A percentile compares a stretch with the other conserved stretches of the same genome.
These are phyloP conservation scores for Colletotrichum tamarilloi DNA, from an alignment of 2,329 filamentous ascomycete genomes.

Conservation along the genomic window DNA sequence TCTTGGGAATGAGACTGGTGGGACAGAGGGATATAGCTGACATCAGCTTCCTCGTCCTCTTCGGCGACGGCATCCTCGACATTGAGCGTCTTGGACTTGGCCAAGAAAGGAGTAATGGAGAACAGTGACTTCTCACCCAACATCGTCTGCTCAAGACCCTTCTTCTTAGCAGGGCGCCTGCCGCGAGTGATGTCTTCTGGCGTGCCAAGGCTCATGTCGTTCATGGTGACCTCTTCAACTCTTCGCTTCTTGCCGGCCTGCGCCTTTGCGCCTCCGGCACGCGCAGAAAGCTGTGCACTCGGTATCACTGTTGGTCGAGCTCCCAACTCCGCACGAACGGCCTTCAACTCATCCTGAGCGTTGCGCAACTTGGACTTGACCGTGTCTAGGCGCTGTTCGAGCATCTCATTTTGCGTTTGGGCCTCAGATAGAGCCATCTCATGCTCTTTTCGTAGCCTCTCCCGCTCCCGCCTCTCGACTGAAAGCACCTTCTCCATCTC, in stretches of 20 bases:
- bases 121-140: slow-evolving; percentile 91
- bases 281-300: slow-evolving; percentile 36
- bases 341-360: slow-evolving; percentile 79
- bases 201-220: slow-evolving; percentile 60
- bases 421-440: slow-evolving; percentile 70
- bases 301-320: slow-evolving; percentile 20
- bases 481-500: slow-evolving; percentile 49
- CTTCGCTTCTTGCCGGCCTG: slow-evolving; percentile 58
- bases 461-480: slow-evolving; percentile 56
- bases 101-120: slow-evolving; percentile 94
- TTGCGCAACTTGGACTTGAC: slow-evolving; percentile 76
- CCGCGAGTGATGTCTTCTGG: slow-evolving; percentile 53
- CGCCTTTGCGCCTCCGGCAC: slow-evolving; percentile 31
- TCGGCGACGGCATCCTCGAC: slow-evolving; percentile 48
- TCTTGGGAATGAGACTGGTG: slow-evolving; percentile 22
- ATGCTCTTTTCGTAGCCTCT: slow-evolving; percentile 56
- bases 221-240: slow-evolving; percentile 55
- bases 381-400: slow-evolving; percentile 78
- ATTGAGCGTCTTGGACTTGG: slow-evolving; percentile 71
- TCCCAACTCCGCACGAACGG: slow-evolving; percentile 55
- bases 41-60: slow-evolving; percentile 41
- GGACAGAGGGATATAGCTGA: slow-evolving; percentile 32
- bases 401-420: slow-evolving; percentile 69
- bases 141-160: slow-evolving; percentile 65
- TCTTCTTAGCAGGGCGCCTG: slow-evolving; percentile 65